Conservation (phyloP, 2,329 filamentous ascomycete species). For the Incumbomyces lentus region DNA sequence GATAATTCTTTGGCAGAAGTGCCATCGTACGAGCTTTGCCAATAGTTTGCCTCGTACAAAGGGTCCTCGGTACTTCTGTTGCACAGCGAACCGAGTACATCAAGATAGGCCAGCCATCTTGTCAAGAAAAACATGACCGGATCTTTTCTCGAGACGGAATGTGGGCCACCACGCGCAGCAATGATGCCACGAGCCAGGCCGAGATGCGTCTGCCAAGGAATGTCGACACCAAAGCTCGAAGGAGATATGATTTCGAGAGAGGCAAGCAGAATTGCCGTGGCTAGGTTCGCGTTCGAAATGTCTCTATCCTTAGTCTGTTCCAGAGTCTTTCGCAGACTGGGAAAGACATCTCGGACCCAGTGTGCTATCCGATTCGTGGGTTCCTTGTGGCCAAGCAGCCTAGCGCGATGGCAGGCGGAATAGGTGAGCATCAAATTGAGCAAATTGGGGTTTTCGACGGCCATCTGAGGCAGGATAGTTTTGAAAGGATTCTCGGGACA, state of each 20-base stretch:
- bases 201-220: conserved; percentile 72
- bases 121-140: conserved; percentile 63
- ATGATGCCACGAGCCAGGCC: conserved; percentile 68
- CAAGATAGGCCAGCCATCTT: conserved; percentile 76
- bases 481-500: conserved; percentile 52
- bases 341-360: conserved; percentile 63
- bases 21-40: conserved; percentile 25
- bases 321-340: conserved; percentile 58
- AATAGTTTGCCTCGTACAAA: conserved; percentile 42
- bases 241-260: conserved; percentile 77
- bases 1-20: conserved; percentile 20
- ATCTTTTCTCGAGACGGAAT: conserved; percentile 43
- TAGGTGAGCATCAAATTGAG: conserved; percentile 70
- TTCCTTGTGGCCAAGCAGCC: conserved; percentile 61
- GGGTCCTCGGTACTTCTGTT: conserved; percentile 48
- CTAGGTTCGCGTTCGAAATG: conserved; percentile 63
- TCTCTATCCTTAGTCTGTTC: conserved; percentile 58
- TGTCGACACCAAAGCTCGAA: conserved; percentile 66
- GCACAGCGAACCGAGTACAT: conserved; percentile 62
- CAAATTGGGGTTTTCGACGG: conserved; percentile 44
- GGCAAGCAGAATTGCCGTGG: conserved; percentile 74
- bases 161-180: conserved; percentile 50
- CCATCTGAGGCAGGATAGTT: conserved; percentile 50
- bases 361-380: conserved; percentile 66
- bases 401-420: conserved; percentile 71